Evolutionary conservation across 805 yeast species (phyloP).

Genomic region (Candida piceae): DNA sequence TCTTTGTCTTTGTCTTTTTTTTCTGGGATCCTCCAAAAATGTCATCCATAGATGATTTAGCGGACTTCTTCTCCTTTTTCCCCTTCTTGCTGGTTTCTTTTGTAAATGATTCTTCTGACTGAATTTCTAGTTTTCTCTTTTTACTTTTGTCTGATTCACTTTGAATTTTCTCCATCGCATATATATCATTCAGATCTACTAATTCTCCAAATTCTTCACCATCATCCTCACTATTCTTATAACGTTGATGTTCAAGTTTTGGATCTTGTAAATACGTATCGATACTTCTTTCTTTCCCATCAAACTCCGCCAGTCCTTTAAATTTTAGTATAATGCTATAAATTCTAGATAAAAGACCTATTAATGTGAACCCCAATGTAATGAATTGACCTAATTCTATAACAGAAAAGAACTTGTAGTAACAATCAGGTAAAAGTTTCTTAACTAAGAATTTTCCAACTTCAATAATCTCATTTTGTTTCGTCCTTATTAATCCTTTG

Average conservation of each 20-base stretch:
- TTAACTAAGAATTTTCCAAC: slow-evolving; percentile 27
- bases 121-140: background rate
- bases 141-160: background rate
- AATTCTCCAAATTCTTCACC: slow-evolving; percentile 17
- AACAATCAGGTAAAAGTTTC: slow-evolving; percentile 42
- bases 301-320: slow-evolving; percentile 10
- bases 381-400: slow-evolving; percentile 75
- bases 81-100: too few relatives aligned
- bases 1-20: slow-evolving; percentile 31
- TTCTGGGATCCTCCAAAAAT: slow-evolving; percentile 2
- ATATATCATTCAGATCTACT: slow-evolving; percentile 4
- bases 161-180: background rate
- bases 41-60: slow-evolving; percentile 4
- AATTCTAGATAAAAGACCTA: slow-evolving; percentile 52
- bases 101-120: too few relatives aligned
- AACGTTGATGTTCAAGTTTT: slow-evolving; percentile 8
- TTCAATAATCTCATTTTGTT: slow-evolving; percentile 4
- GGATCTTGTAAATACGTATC: background rate
- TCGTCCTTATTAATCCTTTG: slow-evolving; percentile 4
- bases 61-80: slow-evolving; percentile 4
- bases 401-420: slow-evolving; percentile 59
- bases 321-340: slow-evolving; percentile 22
- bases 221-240: background rate
- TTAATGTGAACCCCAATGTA: slow-evolving; percentile 61
- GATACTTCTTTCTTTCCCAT: background rate